phyloP scores from a whole-genome alignment of 345 rosid species.

The Corchorus olitorius region DNA sequence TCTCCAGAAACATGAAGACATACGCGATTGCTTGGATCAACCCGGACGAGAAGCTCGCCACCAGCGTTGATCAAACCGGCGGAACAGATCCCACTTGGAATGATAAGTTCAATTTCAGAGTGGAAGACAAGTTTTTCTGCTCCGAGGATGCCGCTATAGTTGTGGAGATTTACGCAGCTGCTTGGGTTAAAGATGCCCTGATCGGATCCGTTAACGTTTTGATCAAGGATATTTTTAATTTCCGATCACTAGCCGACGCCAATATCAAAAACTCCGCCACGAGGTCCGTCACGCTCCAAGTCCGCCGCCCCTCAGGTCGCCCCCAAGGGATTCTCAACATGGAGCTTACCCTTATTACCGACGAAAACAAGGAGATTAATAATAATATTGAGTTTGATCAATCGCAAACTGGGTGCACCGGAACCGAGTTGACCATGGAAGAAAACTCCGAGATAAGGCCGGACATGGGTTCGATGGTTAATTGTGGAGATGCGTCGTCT shows the following conservation, averaged over 20 bases:
- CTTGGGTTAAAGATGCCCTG: slow-evolving; percentile 81
- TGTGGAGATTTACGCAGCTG: slow-evolving; percentile 82
- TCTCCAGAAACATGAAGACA: slow-evolving; percentile 79
- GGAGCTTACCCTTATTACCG: slow-evolving; percentile 59
- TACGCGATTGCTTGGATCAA: slow-evolving; percentile 82
- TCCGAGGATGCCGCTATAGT: slow-evolving; percentile 58
- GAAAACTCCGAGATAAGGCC: slow-evolving; percentile 16
- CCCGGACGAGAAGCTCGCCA: slow-evolving; percentile 63
- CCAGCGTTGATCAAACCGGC: slow-evolving; percentile 70
- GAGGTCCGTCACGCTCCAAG: slow-evolving; percentile 50
- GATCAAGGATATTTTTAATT: slow-evolving; percentile 49
- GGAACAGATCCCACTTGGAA: slow-evolving; percentile 80
- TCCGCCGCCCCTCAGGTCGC: slow-evolving; percentile 87
- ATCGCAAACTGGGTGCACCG: slow-evolving; percentile 35
- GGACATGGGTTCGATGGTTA: slow-evolving; percentile 14
- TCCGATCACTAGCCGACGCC: slow-evolving; percentile 27
- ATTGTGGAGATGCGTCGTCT: slow-evolving; percentile 5
- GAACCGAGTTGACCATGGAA: slow-evolving; percentile 51
- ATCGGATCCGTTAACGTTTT: slow-evolving; percentile 70
- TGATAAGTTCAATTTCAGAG: slow-evolving; percentile 79
- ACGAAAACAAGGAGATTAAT: not conserved
- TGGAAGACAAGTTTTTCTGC: slow-evolving; percentile 61
- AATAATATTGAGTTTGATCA: too few species aligned
- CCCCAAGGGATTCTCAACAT: slow-evolving; percentile 81
- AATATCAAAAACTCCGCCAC: slow-evolving; percentile 31